phyloP scores from a whole-genome alignment of 2,329 filamentous ascomycete species.

The Fusarium vanettenii region DNA sequence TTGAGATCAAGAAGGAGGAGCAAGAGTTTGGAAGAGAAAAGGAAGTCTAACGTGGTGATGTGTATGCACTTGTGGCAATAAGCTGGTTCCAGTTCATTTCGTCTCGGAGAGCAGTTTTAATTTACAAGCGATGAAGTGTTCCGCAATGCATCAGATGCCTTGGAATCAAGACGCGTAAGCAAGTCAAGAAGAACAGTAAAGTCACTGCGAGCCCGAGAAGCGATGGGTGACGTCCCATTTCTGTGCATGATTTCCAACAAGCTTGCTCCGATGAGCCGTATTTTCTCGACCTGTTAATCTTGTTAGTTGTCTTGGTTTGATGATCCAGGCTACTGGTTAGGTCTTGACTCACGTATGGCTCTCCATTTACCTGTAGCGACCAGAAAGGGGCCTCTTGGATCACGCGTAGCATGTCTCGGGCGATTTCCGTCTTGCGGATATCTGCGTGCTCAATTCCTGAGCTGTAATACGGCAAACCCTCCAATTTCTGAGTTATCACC shows the following conservation, averaged over 20 bases:
- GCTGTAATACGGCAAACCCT: slow-evolving; percentile 47
- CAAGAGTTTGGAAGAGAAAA: slow-evolving; percentile 31
- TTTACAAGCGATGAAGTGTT: slow-evolving; percentile 40
- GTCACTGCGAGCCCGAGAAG: slow-evolving; percentile 51
- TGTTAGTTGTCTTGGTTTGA: neutral
- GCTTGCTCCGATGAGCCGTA: slow-evolving; percentile 53
- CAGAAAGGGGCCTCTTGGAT: slow-evolving; percentile 56
- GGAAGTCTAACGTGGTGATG: neutral
- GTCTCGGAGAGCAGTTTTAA: neutral
- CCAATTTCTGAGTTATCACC: slow-evolving; percentile 52
- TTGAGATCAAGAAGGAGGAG: slow-evolving; percentile 31
- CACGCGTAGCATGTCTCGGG: slow-evolving; percentile 54
- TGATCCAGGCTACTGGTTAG: too few species aligned
- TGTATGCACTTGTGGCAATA: neutral
- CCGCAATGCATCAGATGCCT: slow-evolving; percentile 55
- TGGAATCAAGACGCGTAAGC: slow-evolving; percentile 55
- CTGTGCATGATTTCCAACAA: slow-evolving; percentile 53
- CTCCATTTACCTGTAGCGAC: slow-evolving; percentile 54
- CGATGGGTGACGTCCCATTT: slow-evolving; percentile 51
- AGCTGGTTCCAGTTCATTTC: neutral
- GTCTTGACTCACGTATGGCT: slow-evolving; percentile 49
- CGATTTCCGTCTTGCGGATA: slow-evolving; percentile 55
- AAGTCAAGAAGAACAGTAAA: slow-evolving; percentile 55
- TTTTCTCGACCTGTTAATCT: slow-evolving; percentile 51
- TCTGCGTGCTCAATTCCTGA: slow-evolving; percentile 47